These are phyloP conservation scores for Endogone sp. DNA, from an alignment of 192 early-diverging fungal species.

Conservation along the genomic window DNA sequence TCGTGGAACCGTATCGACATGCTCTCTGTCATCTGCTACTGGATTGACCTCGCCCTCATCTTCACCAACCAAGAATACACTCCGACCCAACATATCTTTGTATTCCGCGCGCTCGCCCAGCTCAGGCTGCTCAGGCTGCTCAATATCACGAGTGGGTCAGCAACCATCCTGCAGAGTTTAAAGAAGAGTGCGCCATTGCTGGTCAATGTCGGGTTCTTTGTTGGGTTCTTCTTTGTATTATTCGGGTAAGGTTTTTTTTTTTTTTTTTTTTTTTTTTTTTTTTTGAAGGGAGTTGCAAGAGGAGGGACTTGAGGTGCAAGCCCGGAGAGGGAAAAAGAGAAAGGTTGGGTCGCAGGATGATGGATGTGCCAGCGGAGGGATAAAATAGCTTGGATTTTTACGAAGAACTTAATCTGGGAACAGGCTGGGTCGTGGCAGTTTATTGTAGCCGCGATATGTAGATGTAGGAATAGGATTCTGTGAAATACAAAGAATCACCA, in stretches of 20 bases:
- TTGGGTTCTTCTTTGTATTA: constrained; percentile 56
- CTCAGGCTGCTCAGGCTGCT: constrained; percentile 48
- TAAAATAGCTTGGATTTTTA: neutral
- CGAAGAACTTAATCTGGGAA: too few relatives aligned
- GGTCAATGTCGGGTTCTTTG: constrained; percentile 50
- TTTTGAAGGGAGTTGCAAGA: too few relatives aligned
- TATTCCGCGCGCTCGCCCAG: constrained; percentile 49
- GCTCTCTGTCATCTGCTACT: constrained; percentile 46
- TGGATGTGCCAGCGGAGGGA: too few relatives aligned
- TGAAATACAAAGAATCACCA: too few relatives aligned
- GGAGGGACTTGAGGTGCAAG: too few relatives aligned
- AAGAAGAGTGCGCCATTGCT: constrained; percentile 55
- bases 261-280: neutral
- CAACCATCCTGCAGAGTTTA: constrained; percentile 49
- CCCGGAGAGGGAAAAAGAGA: neutral
- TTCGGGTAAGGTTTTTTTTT: constrained; percentile 35
- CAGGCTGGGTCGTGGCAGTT: too few relatives aligned
- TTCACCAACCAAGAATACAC: constrained; percentile 22
- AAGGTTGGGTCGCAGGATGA: neutral
- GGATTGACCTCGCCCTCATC: constrained; percentile 47
- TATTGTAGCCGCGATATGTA: too few relatives aligned
- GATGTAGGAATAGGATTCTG: too few relatives aligned
- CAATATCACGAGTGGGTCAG: constrained; percentile 49
- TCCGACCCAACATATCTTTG: constrained; percentile 33
- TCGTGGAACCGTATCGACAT: constrained; percentile 62